These are phyloP conservation scores for Sequoia sempervirens DNA, from an alignment of 75 land plant species.

Conservation along the genomic window DNA sequence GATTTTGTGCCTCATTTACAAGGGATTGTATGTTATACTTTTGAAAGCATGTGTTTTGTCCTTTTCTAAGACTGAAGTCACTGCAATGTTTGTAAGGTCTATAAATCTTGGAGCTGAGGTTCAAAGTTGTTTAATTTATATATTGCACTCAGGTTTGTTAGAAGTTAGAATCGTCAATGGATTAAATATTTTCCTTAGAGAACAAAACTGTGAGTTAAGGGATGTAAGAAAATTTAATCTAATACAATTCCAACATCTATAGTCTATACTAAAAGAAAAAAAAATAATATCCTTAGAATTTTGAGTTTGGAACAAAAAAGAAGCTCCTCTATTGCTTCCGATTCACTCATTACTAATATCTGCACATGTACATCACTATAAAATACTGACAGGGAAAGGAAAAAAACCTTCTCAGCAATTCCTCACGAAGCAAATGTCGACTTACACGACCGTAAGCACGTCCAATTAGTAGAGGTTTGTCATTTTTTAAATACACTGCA, in stretches of 20 bases:
- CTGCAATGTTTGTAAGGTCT: background rate
- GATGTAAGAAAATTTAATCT: background rate
- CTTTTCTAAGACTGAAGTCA: background rate
- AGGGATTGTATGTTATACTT: background rate
- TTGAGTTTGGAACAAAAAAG: background rate
- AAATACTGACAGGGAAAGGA: background rate
- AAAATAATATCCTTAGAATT: background rate
- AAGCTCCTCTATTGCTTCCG: background rate
- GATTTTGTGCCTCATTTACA: background rate
- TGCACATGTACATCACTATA: background rate
- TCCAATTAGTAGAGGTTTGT: conserved; percentile 74
- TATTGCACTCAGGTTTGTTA: background rate
- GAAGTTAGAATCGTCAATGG: background rate
- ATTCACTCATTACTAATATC: background rate
- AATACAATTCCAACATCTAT: background rate
- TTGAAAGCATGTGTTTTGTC: background rate
- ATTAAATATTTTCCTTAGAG: background rate
- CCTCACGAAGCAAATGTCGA: conserved; percentile 74
- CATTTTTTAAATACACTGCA: conserved; percentile 70
- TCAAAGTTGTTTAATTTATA: background rate
- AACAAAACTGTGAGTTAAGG: background rate
- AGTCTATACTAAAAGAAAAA: background rate
- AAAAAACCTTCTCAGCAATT: conserved; percentile 68
- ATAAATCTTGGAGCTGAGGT: background rate
- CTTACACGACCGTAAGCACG: conserved; percentile 97